These are phyloP conservation scores for Zoysia japonica DNA, from an alignment of 176 grass and related monocot genomes.

Conservation along the genomic window DNA sequence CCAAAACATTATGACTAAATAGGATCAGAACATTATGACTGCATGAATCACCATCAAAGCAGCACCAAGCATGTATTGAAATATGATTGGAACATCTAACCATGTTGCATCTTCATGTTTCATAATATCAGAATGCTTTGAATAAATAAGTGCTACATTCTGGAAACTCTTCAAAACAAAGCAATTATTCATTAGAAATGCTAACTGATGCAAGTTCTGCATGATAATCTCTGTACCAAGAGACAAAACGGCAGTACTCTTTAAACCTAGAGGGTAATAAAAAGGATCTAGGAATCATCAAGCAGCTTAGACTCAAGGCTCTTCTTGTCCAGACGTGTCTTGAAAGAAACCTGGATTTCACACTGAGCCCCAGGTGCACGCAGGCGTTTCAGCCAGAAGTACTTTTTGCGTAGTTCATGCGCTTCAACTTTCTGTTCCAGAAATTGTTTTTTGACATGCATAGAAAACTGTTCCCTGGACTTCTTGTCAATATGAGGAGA, in stretches of 20 bases:
- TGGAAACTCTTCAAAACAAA: not conserved
- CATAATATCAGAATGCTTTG: not conserved
- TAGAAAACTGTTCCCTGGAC: constrained; percentile 63
- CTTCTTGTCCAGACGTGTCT: constrained; percentile 50
- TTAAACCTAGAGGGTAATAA: not conserved
- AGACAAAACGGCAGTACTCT: not conserved
- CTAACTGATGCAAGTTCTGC: constrained; percentile 15
- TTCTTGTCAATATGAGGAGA: constrained; percentile 80
- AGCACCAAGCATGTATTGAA: not conserved
- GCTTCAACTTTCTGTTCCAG: constrained; percentile 35
- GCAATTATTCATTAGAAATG: not conserved
- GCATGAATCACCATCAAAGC: not conserved
- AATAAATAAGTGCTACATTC: constrained; percentile 7
- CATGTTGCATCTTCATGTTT: not conserved
- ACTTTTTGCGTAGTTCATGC: constrained; percentile 44
- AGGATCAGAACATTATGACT: not conserved
- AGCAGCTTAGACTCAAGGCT: constrained; percentile 4
- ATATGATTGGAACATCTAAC: not conserved
- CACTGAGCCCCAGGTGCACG: constrained; percentile 52
- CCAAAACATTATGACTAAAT: no score
- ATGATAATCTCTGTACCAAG: not conserved
- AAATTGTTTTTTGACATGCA: constrained; percentile 48
- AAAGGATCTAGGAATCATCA: not conserved
- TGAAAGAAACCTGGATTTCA: constrained; percentile 50
- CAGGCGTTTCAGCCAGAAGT: constrained; percentile 61